These are phyloP conservation scores for Blastomyces percursus DNA, from an alignment of 2,329 filamentous ascomycete species.

Conservation along the genomic window DNA sequence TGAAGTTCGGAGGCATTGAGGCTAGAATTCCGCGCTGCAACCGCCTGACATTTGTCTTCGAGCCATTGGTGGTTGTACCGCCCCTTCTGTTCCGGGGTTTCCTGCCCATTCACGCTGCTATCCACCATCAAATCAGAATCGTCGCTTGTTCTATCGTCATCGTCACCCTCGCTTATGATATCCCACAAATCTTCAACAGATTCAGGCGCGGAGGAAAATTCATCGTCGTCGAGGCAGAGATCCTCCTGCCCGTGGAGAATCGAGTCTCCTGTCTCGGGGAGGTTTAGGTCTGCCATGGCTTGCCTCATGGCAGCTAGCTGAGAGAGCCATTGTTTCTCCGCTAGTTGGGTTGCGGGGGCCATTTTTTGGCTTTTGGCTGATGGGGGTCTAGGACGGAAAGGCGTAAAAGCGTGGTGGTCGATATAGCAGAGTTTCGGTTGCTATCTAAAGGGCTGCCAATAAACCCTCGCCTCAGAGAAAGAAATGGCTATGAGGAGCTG, in stretches of 20 bases:
- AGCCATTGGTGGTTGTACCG: conserved; percentile 60
- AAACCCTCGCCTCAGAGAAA: not conserved
- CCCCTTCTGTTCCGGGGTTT: conserved; percentile 8
- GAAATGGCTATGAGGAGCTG: not conserved
- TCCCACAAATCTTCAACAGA: conserved; percentile 75
- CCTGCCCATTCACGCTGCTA: conserved; percentile 18
- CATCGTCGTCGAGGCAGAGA: conserved; percentile 55
- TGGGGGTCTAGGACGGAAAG: not conserved
- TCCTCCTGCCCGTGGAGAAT: conserved; percentile 42
- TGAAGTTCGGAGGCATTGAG: conserved; percentile 60
- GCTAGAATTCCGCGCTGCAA: conserved; percentile 55
- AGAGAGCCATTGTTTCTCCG: conserved; percentile 64
- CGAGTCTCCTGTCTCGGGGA: conserved; percentile 40
- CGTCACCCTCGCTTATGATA: conserved; percentile 65
- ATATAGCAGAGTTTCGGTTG: not conserved
- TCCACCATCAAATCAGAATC: conserved; percentile 47
- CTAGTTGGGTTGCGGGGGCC: not conserved
- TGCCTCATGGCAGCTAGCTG: conserved; percentile 79
- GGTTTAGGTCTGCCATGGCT: conserved; percentile 62
- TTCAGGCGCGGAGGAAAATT: conserved; percentile 45
- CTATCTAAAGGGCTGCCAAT: not conserved
- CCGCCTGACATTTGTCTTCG: conserved; percentile 51
- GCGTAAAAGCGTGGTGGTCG: not conserved
- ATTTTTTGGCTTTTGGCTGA: not conserved
- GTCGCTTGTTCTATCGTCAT: conserved; percentile 45